Conservation (phyloP, 352 stramenopile genomes). For the Detonula confervacea region DNA sequence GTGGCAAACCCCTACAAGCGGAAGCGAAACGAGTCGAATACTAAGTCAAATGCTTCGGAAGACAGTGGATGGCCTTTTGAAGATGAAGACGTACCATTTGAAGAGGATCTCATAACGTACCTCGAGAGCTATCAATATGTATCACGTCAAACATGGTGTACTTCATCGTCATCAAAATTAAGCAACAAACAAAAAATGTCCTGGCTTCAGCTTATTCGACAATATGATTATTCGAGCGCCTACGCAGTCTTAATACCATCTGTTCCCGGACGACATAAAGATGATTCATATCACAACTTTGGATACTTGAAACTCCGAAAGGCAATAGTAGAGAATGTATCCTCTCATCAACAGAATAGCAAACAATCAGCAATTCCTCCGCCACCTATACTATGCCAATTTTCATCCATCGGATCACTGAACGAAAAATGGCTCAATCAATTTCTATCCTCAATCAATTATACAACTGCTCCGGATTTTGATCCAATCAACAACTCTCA, state of each 20-base stretch:
- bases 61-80: slow-evolving; percentile 40
- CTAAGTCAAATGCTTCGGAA: background rate
- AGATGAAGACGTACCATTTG: slow-evolving; percentile 57
- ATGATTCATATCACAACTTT: slow-evolving; percentile 32
- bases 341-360: background rate
- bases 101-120: slow-evolving; percentile 72
- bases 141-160: slow-evolving; percentile 46
- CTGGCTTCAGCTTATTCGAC: slow-evolving; percentile 52
- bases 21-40: background rate
- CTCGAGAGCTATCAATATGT: slow-evolving; percentile 70
- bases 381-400: slow-evolving; percentile 74
- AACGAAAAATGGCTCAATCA: slow-evolving; percentile 67
- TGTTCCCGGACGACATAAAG: slow-evolving; percentile 62
- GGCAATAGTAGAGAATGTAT: slow-evolving; percentile 45
- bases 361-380: background rate
- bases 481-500: slow-evolving; percentile 29
- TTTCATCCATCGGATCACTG: slow-evolving; percentile 76
- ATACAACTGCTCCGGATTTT: background rate
- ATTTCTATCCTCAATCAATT: slow-evolving; percentile 57
- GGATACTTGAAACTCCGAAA: slow-evolving; percentile 66
- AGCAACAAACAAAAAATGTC: slow-evolving; percentile 30
- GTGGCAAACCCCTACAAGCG: slow-evolving; percentile 27
- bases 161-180: background rate
- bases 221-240: slow-evolving; percentile 75
- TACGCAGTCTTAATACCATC: slow-evolving; percentile 77